Evolutionary conservation across 176 grass and related monocot genomes (phyloP), one percentile per base, ranked within the genome.

Genomic region (Themeda triandra): DNA sequence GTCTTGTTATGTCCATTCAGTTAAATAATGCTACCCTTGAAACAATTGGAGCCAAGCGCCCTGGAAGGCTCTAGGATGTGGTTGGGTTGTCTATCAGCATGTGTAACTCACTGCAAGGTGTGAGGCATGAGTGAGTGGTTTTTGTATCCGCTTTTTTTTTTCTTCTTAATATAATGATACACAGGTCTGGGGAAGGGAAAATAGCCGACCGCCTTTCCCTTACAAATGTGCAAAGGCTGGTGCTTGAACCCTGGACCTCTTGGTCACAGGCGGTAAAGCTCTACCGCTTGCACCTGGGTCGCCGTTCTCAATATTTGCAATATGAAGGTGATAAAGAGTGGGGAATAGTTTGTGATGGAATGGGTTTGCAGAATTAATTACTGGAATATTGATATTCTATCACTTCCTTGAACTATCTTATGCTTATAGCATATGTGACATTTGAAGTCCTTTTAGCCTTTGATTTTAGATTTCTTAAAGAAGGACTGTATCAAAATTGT

Each of bases 321-420:
- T 72, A 28, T 32, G 83, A 40, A 30, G 37, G 13, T 60, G 21
- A 65, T 85, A n/a, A 69, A 77, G 32, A 59, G 12, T 85, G 63
- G 29, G 60, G 32, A 69, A 27, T 69, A 24, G 4, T 77, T 53
- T 77, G 24, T 59, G 40, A 45, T 58, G 63, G 2, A 21, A 69
- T 45, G 28, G 12, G 18, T 33, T 35, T 86, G 28, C 28, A 62
- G 28, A 60, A 21, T 36, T 71, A 63, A 33, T 71, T 75, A 66
- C 42, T 31, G 8, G 31, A 41, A 60, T 7, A 69, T 39, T 66
- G 32, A 60, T 7, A 69, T 39, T 66, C 27, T 36, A 24, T 19
- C 30, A 33, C 19, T 77, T 65, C 73, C 73, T 69, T 65, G 21
- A 37, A 77, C 51, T 70, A 37, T 30, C n/a, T 48, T 62, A n/a